Evolutionary conservation across 2,329 filamentous ascomycete species (phyloP), one percentile per base, ranked within the genome.

Genomic region (Stachybotrys elegans): DNA sequence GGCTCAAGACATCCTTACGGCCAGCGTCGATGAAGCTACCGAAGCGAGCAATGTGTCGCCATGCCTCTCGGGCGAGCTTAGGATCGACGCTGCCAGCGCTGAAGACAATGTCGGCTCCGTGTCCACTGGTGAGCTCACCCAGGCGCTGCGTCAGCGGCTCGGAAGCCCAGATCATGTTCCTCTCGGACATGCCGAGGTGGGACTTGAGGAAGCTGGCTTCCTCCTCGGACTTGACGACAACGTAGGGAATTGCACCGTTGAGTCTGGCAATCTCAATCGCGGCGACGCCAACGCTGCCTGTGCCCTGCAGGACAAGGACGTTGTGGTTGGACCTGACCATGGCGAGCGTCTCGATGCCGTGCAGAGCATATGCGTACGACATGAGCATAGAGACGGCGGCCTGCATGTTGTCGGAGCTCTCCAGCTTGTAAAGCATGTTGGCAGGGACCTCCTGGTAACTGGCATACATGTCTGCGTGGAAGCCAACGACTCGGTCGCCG

Each of bases 401-500:
- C 48, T 45, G 2, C 17, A 52, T 42, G 12, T 50, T 40, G 14
- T 56, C 51, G 6, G 37, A 32, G 20, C 14, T 13, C 4, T 46
- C 40, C 8, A 53, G 39, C 43, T 55, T 57, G 17, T 48, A 40
- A 5, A 55, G 43, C 43, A 56, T 40, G 22, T 19, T 17, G 1
- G 41, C 46, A 1, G 46, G 48, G 6, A 55, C 45, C 13, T 47
- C 25, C 47, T 55, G 48, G 45, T 43, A 50, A 37, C 39, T 59
- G n/a, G 45, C 46, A 32, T 57, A 55, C 12, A 41, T 50, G 41
- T 46, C 53, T 2, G 40, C 31, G 41, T 50, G 41, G 43, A 57
- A 42, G 25, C 50, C 53, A 8, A 56, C 49, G 4, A 62, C 55
- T 1, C 45, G 40, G 38, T 63, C 60, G 17, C 60, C 58, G 6